Evolutionary conservation across 2,329 filamentous ascomycete genomes (phyloP).

Genomic region (Ophiosphaerella korrae): DNA sequence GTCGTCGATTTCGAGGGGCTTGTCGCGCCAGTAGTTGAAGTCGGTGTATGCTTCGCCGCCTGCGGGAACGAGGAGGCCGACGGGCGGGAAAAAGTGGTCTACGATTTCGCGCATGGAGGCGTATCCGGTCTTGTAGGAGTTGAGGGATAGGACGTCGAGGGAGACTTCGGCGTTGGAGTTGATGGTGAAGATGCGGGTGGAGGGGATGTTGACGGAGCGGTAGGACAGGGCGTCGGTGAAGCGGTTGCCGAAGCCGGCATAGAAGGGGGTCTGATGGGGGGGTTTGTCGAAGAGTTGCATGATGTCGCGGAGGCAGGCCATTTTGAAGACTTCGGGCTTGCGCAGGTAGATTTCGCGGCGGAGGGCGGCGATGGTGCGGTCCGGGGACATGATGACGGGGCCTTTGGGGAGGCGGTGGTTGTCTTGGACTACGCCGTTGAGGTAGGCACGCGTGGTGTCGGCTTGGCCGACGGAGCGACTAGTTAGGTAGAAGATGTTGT

Average conservation of each 20-base stretch:
- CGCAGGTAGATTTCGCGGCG: constrained; percentile 91
- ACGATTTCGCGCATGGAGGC: constrained; percentile 97
- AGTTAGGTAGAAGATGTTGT: constrained; percentile 98
- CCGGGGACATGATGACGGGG: constrained; percentile 92
- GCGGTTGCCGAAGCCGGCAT: constrained; percentile 95
- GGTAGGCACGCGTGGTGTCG: constrained; percentile 85
- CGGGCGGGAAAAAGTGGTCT: constrained; percentile 96
- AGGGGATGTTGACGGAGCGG: constrained; percentile 92
- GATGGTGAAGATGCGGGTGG: constrained; percentile 95
- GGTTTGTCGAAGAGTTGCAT: constrained; percentile 74
- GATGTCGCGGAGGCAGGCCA: constrained; percentile 96
- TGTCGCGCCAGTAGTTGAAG: constrained; percentile 94
- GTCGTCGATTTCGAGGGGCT: constrained; percentile 81
- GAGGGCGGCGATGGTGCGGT: constrained; percentile 91
- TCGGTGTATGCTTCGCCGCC: constrained; percentile 96
- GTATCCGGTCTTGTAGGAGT: constrained; percentile 95
- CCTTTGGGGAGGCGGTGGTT: constrained; percentile 84
- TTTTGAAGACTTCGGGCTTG: constrained; percentile 99
- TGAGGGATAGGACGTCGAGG: constrained; percentile 84
- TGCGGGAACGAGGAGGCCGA: constrained; percentile 82
- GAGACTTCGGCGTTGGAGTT: constrained; percentile 97
- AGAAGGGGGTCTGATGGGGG: constrained; percentile 79
- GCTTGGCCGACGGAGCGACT: constrained; percentile 92
- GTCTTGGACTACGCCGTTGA: constrained; percentile 88
- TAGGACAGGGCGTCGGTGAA: constrained; percentile 96